Conservation (phyloP, 1,139 yeast species). For the Protomyces arabidopsidicola region DNA sequence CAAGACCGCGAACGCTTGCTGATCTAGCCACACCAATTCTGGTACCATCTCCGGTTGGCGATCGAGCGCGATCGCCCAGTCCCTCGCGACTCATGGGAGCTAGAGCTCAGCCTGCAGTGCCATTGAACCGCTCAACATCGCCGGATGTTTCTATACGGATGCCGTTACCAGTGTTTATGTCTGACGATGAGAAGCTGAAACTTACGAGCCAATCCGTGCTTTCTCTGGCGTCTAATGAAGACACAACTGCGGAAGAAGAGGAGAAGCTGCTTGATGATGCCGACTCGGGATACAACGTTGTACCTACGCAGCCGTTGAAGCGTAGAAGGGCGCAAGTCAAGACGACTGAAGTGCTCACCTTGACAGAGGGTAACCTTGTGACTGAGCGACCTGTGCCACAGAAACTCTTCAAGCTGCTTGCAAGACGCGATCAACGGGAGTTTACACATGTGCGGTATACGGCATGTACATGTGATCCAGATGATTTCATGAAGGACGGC, state of each 20-base stretch:
- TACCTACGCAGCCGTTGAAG: conserved; percentile 46
- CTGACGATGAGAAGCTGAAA: neutral
- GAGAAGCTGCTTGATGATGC: neutral
- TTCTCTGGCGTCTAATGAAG: neutral
- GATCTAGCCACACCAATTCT: neutral
- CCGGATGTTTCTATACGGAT: conserved; percentile 19
- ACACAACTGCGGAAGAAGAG: conserved; percentile 1
- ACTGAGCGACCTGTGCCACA: conserved; percentile 91
- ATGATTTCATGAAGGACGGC: conserved; percentile 51
- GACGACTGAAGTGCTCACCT: conserved; percentile 57
- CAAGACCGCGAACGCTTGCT: neutral
- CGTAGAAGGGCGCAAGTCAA: conserved; percentile 54
- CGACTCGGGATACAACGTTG: conserved; percentile 19
- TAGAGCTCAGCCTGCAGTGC: neutral
- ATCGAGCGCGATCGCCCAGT: neutral
- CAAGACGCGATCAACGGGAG: conserved; percentile 83
- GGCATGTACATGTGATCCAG: conserved; percentile 77
- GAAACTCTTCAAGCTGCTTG: conserved; percentile 69
- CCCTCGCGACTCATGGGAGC: conserved; percentile 8
- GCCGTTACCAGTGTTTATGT: conserved; percentile 4
- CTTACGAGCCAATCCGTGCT: no score
- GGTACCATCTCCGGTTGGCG: neutral
- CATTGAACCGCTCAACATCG: conserved; percentile 3
- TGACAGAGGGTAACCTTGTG: conserved; percentile 73
- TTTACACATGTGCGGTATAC: conserved; percentile 84